These are phyloP conservation scores for Meira nashicola DNA, from an alignment of 1,284 basidiomycete genomes.

Conservation along the genomic window DNA sequence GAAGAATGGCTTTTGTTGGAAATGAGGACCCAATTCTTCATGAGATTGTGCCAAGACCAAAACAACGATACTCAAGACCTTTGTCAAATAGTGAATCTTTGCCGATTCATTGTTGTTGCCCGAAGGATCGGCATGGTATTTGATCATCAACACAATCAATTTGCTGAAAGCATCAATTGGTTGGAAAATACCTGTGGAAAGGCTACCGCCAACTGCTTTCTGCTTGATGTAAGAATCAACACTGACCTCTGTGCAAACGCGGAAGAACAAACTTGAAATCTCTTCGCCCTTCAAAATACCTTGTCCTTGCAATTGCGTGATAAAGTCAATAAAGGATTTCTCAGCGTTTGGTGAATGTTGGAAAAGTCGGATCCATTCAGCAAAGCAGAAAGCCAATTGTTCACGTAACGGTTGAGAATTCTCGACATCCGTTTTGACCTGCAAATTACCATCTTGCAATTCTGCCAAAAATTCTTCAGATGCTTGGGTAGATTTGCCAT, in stretches of 20 bases:
- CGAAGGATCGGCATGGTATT: conserved; percentile 88
- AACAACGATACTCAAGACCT: conserved; percentile 95
- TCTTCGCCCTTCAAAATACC: conserved; percentile 95
- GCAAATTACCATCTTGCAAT: conserved; percentile 56
- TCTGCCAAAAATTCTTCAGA: conserved; percentile 63
- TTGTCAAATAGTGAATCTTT: conserved; percentile 93
- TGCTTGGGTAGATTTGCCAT: conserved; percentile 74
- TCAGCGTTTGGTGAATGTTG: conserved; percentile 83
- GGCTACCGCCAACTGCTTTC: conserved; percentile 69
- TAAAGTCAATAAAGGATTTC: conserved; percentile 94
- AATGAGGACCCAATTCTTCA: conserved; percentile 81
- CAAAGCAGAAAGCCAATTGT: conserved; percentile 61
- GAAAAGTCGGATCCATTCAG: conserved; percentile 90
- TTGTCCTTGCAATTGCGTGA: conserved; percentile 90
- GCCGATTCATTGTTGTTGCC: conserved; percentile 84
- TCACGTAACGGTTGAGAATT: conserved; percentile 55
- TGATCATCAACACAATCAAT: conserved; percentile 95
- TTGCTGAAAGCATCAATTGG: conserved; percentile 92
- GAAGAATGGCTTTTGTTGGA: conserved; percentile 98
- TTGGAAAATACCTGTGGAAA: conserved; percentile 69
- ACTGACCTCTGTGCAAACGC: conserved; percentile 91
- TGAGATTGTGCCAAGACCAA: conserved; percentile 91
- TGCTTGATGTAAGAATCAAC: conserved; percentile 87
- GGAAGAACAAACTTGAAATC: conserved; percentile 94
- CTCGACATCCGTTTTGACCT: conserved; percentile 49